These are phyloP conservation scores for Tilletia walkeri DNA, from an alignment of 1,284 basidiomycete species.

Conservation along the genomic window DNA sequence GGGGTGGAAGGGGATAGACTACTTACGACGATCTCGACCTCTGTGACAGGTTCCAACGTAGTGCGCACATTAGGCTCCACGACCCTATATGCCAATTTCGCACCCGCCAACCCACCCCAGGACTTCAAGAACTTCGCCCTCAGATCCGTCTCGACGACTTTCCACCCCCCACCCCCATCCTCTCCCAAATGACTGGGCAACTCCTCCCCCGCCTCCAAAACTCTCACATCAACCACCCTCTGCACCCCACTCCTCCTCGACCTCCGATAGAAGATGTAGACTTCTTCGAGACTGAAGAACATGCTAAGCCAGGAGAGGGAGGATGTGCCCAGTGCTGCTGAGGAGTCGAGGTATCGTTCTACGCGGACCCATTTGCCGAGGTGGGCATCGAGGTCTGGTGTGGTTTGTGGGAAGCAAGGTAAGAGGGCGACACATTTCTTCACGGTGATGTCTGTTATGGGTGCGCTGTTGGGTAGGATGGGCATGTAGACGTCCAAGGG, in stretches of 20 bases:
- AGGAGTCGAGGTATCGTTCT: conserved; percentile 69
- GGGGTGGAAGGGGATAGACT: background rate
- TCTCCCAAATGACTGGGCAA: conserved; percentile 20
- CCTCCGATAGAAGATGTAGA: conserved; percentile 46
- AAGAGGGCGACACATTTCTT: conserved; percentile 68
- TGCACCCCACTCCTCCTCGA: conserved; percentile 29
- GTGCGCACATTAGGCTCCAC: conserved; percentile 14
- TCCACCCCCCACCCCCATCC: conserved; percentile 35
- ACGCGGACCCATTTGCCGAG: conserved; percentile 86
- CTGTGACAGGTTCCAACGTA: conserved; percentile 35
- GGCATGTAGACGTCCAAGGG: conserved; percentile 45
- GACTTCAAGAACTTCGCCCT: conserved; percentile 27
- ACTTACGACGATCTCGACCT: conserved; percentile 37
- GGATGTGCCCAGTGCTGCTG: background rate
- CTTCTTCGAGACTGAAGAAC: conserved; percentile 33
- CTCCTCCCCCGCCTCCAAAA: conserved; percentile 31
- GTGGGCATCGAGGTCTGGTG: conserved; percentile 70
- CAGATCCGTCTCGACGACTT: conserved; percentile 33
- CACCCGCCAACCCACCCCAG: conserved; percentile 23
- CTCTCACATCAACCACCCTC: conserved; percentile 36
- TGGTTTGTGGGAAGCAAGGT: conserved; percentile 69
- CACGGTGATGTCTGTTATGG: conserved; percentile 71
- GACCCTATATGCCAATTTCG: conserved; percentile 41
- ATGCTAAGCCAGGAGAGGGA: conserved; percentile 1
- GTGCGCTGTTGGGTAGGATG: conserved; percentile 39